These are phyloP conservation scores for Mortierella sp. DNA, from an alignment of 371 early-diverging fungal genomes.

Conservation along the genomic window DNA sequence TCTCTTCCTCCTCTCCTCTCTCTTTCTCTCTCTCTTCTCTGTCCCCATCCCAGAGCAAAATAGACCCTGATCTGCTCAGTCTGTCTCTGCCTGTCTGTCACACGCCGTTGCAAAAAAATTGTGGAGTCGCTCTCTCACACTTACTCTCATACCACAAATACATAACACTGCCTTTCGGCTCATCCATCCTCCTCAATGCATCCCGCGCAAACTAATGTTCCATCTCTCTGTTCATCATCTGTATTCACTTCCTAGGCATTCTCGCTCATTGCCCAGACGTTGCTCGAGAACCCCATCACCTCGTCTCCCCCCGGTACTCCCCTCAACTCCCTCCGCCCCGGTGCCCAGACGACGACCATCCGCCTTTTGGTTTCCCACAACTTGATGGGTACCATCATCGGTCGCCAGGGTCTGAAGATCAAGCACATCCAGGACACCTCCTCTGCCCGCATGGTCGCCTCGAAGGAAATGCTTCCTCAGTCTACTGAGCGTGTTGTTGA, in stretches of 20 bases:
- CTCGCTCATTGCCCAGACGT: conserved; percentile 76
- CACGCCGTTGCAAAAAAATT: not conserved
- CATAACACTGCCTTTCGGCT: conserved; percentile 1
- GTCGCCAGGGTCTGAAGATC: conserved; percentile 81
- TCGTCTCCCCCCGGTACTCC: conserved; percentile 54
- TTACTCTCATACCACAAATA: not conserved
- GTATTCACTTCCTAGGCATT: conserved; percentile 56
- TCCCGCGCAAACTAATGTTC: not conserved
- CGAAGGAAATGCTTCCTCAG: conserved; percentile 81
- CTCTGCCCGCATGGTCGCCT: conserved; percentile 78
- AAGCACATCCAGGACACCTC: conserved; percentile 83
- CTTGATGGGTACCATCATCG: conserved; percentile 85
- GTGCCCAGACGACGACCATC: conserved; percentile 54
- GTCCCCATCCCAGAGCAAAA: no score
- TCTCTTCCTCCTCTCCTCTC: no score
- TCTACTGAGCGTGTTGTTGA: conserved; percentile 86
- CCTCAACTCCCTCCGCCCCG: conserved; percentile 33
- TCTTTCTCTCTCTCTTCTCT: no score
- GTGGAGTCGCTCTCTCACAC: not conserved
- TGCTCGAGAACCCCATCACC: conserved; percentile 76
- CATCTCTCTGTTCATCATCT: not conserved
- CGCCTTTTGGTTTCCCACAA: conserved; percentile 81
- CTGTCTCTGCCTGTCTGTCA: not conserved
- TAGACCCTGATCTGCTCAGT: no score
- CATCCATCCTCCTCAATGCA: not conserved